Base-by-base conservation (phyloP, 2,329 filamentous ascomycete species). In the Chaetothyriales sp. region DNA sequence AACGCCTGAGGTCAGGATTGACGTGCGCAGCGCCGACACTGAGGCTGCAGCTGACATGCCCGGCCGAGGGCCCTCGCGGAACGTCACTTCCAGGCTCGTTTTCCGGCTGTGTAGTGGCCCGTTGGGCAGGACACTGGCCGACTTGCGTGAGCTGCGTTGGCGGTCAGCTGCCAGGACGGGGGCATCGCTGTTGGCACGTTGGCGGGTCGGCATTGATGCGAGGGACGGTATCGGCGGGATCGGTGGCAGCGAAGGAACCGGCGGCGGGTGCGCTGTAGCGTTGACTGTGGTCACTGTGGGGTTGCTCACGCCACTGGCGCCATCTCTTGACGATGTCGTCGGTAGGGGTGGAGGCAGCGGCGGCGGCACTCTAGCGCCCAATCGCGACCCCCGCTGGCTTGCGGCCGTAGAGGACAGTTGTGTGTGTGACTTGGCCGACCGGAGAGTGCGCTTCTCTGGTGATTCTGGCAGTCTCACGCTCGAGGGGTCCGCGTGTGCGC, bases 41-140 rank as follows among this genome's bases (percentile, higher is more conserved):
- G 58, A 56, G 2, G 65, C 67, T 47, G 68, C 67, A 0, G 61
- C 56, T 12, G 70, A 61, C 48, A 92, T 81, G 18, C 81, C 84
- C 57, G 81, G 76, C 1, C 80, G 78, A 1, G 88, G 86, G 0
- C 88, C 89, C 55, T 90, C 86, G 58, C 86, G 80, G 46, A 95
- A 73, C 45, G 94, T 75, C 56, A 79, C 74, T 63, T 94, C 86
- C 25, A 95, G 68, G 19, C 73, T 60, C 64, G 73, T 67, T 66
- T 75, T 71, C 20, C 70, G 46, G 18, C 67, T 63, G 53, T 70
- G 59, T 5, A 39, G 32, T 12, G 32, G 32, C 32, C 32, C 32
- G 32, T 12, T 39, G 53, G 73, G 59, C 64, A 65, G 59, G 59
- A 69, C 57, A 66, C 68, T 64, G 44, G 64, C 63, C 55, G 18